Evolutionary conservation across 116 monocot genomes (phyloP), one percentile per base, ranked within the genome.

Genomic region (Zostera marina): DNA sequence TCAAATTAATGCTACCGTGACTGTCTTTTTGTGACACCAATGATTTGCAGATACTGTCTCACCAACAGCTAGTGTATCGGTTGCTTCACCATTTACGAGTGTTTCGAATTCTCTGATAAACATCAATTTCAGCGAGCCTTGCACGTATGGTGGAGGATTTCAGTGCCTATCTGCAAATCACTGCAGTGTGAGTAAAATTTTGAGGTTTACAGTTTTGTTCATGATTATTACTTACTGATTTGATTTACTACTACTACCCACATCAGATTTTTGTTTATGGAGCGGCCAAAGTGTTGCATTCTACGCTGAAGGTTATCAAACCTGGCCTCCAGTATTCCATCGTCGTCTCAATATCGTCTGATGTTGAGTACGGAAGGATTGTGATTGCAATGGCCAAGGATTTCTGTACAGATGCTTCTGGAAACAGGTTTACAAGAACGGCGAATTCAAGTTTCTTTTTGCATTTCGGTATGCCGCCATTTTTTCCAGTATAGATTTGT

Each of bases 251-350:
- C 41, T 41, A 32, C 32, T 39, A 41, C 42, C 68, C 46, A 60
- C 52, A 54, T 51, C 81, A 98, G 96, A 82, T 98, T 73, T 80
- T 89, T 66, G 96, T 98, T 47, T 90, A 98, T 66, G 96, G 96
- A 65, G 65, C 79, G 49, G 96, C 78, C 21, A 48, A 69, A 56
- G 79, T 98, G 53, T 11, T 83, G 41, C 80, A 85, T 58, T 70
- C 80, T 21, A 78, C 78, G 39, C 74, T 98, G 55, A 69, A 80
- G 60, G 60, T 86, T 63, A 73, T 98, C 73, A 67, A 69, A 63
- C 81, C 86, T 40, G 75, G 68, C 42, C 41, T 78, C 24, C 65
- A 72, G 65, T 98, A 65, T 66, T 85, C 98, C 45, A 66, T 98
- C 63, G 1, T 63, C 24, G 80, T 98, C 52, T 62, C 25, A 12